Conservation (phyloP, 331 rosid species). For the Quercus phellos region DNA sequence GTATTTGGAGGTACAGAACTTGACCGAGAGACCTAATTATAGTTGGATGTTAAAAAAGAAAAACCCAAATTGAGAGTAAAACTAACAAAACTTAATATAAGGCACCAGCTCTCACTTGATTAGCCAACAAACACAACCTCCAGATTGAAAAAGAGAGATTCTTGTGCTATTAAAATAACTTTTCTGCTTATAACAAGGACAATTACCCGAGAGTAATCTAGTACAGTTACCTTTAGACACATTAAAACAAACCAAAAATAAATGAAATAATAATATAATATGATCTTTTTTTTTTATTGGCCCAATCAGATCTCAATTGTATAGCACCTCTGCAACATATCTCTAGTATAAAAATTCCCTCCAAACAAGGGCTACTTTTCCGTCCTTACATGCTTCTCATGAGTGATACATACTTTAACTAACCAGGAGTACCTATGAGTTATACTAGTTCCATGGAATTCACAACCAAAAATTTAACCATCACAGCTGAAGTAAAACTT, state of each 20-base stretch:
- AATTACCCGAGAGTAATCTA: background rate
- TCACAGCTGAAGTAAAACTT: background rate
- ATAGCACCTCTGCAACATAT: background rate
- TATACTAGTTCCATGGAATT: background rate
- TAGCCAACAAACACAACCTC: background rate
- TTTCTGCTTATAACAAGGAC: background rate
- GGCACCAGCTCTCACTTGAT: background rate
- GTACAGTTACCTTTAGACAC: background rate
- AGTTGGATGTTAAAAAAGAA: constrained; percentile 24
- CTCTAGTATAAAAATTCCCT: background rate
- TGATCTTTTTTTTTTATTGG: too few species aligned
- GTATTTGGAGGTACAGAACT: constrained; percentile 96
- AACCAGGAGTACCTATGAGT: background rate
- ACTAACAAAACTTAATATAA: background rate
- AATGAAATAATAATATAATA: background rate
- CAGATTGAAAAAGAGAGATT: background rate
- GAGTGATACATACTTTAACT: background rate
- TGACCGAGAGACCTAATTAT: constrained; percentile 82
- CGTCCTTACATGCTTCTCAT: background rate
- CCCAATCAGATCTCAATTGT: background rate
- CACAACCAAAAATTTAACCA: background rate
- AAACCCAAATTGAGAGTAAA: constrained; percentile 2
- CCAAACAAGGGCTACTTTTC: background rate
- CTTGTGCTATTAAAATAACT: background rate
- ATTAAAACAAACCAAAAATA: background rate